Evolutionary conservation across 2,329 filamentous ascomycete species (phyloP).

Genomic region (Pseudopithomyces maydicus): DNA sequence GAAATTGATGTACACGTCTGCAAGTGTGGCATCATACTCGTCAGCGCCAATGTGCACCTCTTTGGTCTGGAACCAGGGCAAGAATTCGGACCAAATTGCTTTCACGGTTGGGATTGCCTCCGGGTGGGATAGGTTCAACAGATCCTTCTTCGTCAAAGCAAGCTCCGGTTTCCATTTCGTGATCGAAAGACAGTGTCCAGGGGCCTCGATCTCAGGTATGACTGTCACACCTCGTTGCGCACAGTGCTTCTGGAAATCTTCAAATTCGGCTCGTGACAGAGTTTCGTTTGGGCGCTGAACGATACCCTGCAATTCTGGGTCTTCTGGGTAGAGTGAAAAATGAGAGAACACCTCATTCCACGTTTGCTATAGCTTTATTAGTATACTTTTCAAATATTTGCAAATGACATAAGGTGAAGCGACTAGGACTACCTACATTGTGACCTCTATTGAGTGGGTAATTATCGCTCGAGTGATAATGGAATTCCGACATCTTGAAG

Average conservation of each 20-base stretch:
- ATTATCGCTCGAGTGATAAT: constrained; percentile 58
- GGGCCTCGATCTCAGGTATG: constrained; percentile 45
- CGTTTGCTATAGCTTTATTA: constrained; percentile 49
- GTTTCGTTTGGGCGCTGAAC: constrained; percentile 44
- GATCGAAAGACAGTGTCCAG: constrained; percentile 43
- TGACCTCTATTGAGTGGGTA: constrained; percentile 54
- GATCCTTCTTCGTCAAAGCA: constrained; percentile 40
- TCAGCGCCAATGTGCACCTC: constrained; percentile 47
- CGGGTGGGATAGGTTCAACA: constrained; percentile 43
- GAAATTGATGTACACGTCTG: constrained; percentile 45
- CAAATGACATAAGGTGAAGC: neutral
- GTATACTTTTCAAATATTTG: constrained; percentile 36
- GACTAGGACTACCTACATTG: constrained; percentile 32
- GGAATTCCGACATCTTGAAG: constrained; percentile 57
- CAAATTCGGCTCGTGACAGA: constrained; percentile 39
- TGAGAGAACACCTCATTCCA: constrained; percentile 54
- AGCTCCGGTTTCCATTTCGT: constrained; percentile 48
- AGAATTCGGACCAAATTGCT: constrained; percentile 44
- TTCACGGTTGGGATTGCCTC: constrained; percentile 44
- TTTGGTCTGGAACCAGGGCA: constrained; percentile 46
- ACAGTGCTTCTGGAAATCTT: constrained; percentile 42
- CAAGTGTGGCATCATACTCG: constrained; percentile 41
- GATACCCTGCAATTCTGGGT: constrained; percentile 38
- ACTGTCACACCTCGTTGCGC: constrained; percentile 43
- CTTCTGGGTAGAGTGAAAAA: constrained; percentile 49